Percentiles rank a stretch among this genome's conserved stretches.
These are phyloP conservation scores for Cetradonia linearis DNA, from an alignment of 495 filamentous ascomycete genomes.

Conservation along the genomic window DNA sequence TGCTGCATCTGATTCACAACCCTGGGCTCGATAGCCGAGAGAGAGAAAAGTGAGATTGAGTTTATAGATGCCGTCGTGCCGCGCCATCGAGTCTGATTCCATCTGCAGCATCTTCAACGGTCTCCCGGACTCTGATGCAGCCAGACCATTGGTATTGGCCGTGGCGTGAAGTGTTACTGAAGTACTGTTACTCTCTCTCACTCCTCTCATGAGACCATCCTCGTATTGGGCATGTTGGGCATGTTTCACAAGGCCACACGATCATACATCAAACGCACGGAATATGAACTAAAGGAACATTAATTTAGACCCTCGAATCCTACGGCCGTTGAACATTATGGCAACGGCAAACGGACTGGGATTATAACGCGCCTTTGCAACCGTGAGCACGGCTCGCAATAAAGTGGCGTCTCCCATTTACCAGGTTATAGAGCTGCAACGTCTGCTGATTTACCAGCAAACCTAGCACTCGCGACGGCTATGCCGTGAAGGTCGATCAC, in stretches of 20 bases:
- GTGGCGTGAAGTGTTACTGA: no score
- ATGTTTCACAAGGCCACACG: background rate
- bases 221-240: background rate
- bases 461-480: background rate
- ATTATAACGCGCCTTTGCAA: background rate
- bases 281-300: background rate
- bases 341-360: background rate
- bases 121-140: background rate
- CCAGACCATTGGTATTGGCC: background rate
- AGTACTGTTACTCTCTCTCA: no score
- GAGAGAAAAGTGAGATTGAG: slow-evolving; percentile 1
- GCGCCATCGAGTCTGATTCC: background rate
- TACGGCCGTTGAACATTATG: background rate
- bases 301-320: background rate
- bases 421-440: background rate
- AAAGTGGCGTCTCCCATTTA: background rate
- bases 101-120: slow-evolving; percentile 4
- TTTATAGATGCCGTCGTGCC: slow-evolving; percentile 9
- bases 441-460: slow-evolving; percentile 1
- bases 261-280: background rate
- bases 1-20: background rate
- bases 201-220: background rate
- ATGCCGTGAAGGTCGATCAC: background rate
- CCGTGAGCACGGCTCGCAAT: background rate
- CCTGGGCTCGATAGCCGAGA: slow-evolving; percentile 3